Evolutionary conservation across 2,329 filamentous ascomycete species (phyloP).

Genomic region (Calonectria pseudoreteaudii): DNA sequence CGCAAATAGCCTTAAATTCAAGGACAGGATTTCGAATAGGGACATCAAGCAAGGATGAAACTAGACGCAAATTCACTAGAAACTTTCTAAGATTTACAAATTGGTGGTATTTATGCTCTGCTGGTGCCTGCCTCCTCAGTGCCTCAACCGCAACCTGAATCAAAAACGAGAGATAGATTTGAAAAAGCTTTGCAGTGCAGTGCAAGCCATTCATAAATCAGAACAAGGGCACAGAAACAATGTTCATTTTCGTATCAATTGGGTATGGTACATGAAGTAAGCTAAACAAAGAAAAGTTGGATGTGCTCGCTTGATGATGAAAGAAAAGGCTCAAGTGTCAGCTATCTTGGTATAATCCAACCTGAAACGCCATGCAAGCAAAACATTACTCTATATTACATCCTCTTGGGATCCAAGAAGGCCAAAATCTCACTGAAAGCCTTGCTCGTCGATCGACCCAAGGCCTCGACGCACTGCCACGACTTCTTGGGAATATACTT

Average conservation of each 20-base stretch:
- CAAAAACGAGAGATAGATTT: no score
- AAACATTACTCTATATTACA: conserved; percentile 16
- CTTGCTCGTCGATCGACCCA: conserved; percentile 46
- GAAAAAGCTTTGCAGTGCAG: no score
- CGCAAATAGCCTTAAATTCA: no score
- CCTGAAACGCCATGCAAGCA: neutral
- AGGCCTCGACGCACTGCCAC: conserved; percentile 45
- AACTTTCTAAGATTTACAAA: no score
- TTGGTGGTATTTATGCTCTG: no score
- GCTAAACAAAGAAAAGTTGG: neutral
- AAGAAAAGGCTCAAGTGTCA: neutral
- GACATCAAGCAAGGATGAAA: no score
- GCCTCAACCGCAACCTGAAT: no score
- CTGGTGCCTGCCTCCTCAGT: no score
- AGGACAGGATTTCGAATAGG: no score
- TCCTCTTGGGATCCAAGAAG: conserved; percentile 51
- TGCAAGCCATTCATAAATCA: neutral
- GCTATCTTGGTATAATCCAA: neutral
- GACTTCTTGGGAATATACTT: conserved; percentile 50
- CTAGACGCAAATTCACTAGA: no score
- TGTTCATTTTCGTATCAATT: neutral
- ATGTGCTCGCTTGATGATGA: neutral
- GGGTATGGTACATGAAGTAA: neutral
- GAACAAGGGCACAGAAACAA: neutral
- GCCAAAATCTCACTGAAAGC: conserved; percentile 51